These are phyloP conservation scores for Parasitella parasitica DNA, from an alignment of 371 early-diverging fungal species.

Conservation along the genomic window DNA sequence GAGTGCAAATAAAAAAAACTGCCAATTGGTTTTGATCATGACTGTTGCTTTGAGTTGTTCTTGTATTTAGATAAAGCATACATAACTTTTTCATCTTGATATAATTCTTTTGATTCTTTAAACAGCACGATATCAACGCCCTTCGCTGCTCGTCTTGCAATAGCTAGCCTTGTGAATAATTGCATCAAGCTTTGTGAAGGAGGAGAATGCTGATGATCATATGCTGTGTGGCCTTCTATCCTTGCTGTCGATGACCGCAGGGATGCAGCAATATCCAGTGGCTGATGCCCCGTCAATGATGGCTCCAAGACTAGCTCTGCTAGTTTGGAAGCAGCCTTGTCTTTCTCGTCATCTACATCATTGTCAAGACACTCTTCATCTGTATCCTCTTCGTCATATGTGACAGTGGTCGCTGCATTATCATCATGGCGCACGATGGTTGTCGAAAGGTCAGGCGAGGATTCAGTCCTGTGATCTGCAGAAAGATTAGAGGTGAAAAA, in stretches of 20 bases:
- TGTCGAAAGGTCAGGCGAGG: neutral
- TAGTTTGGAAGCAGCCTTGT: neutral
- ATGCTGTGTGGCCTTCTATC: neutral
- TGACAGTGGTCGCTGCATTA: neutral
- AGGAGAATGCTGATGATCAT: neutral
- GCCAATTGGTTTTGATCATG: neutral
- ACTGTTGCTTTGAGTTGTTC: neutral
- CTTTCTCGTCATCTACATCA: neutral
- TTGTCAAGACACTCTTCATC: neutral
- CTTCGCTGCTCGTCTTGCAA: neutral
- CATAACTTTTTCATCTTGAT: neutral
- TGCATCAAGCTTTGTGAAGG: neutral
- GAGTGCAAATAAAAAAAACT: neutral
- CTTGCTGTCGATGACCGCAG: neutral
- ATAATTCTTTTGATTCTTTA: neutral
- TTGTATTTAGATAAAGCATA: neutral
- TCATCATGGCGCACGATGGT: neutral
- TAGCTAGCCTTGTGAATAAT: neutral
- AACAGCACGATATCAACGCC: neutral
- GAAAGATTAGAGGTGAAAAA: neutral
- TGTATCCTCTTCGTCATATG: neutral
- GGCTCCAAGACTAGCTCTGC: conserved; percentile 1
- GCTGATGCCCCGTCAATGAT: neutral
- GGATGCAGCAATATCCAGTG: neutral
- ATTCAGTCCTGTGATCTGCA: neutral